Conservation (phyloP, 108 stramenopile genomes). For the Epipyxis sp. region DNA sequence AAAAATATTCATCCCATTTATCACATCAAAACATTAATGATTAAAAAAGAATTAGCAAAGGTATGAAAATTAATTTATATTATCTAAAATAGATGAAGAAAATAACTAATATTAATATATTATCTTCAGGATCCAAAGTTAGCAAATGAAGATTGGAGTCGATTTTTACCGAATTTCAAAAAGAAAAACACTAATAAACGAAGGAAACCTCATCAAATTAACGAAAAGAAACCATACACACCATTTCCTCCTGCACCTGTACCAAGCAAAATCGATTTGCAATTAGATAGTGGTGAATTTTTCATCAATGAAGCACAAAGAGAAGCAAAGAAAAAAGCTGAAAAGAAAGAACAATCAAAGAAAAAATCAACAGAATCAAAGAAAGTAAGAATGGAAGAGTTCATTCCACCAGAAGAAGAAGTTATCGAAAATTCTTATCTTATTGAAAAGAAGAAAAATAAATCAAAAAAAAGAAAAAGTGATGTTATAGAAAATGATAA, state of each 20-base stretch:
- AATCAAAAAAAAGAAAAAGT: background rate
- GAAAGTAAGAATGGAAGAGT: slow-evolving; percentile 11
- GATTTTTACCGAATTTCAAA: slow-evolving; percentile 93
- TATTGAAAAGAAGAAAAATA: slow-evolving; percentile 3
- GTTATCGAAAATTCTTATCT: background rate
- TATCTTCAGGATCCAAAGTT: slow-evolving; percentile 85
- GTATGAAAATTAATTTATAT: slow-evolving; percentile 30
- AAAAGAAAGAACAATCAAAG: background rate
- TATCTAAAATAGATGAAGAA: background rate
- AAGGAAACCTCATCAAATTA: slow-evolving; percentile 65
- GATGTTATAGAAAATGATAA: background rate
- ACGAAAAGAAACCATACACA: slow-evolving; percentile 83
- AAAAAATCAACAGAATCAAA: slow-evolving; percentile 1
- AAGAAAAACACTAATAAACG: slow-evolving; percentile 87
- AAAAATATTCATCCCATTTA: slow-evolving; percentile 98
- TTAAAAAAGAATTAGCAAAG: slow-evolving; percentile 88
- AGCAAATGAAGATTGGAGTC: slow-evolving; percentile 84
- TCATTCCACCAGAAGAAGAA: slow-evolving; percentile 30
- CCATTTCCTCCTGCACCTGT: slow-evolving; percentile 65
- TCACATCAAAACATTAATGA: slow-evolving; percentile 99
- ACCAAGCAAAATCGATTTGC: slow-evolving; percentile 83
- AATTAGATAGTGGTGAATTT: slow-evolving; percentile 80
- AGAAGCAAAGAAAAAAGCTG: slow-evolving; percentile 25
- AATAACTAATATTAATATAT: background rate
- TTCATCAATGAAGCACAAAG: slow-evolving; percentile 55